Base-by-base conservation (phyloP, 306 rosid species). In the Rosa chinensis region DNA sequence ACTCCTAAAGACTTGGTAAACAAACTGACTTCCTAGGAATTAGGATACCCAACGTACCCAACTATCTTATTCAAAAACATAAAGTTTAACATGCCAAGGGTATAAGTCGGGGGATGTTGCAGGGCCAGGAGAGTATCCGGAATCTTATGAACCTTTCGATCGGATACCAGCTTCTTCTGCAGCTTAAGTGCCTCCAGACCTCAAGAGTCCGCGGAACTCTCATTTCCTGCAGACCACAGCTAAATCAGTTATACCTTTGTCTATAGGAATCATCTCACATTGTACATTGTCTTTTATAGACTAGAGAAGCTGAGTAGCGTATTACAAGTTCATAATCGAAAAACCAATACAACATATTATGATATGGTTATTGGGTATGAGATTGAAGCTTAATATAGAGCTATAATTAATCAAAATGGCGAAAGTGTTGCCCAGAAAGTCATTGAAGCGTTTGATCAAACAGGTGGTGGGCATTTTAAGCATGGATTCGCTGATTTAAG, bases 81-180 rank as follows among this genome's bases (percentile, higher is more conserved):
- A n/a, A n/a, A n/a, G n/a, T n/a, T n/a, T n/a, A n/a, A n/a, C n/a
- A n/a, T 90, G 58, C 99, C 99, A 43, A 92, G 94, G 2, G 99
- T 90, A 64, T 95, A 92, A 20, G 97, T 91, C 48, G 96, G 96
- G 6, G 93, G 96, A 79, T 92, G 98, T 80, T 91, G 97, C 87
- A 93, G 71, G 44, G 92, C 88, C 81, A 93, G 70, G 66, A 91
- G 89, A 47, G 90, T 89, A 61, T 93, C 95, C 59, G 87, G 79
- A 74, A 76, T 91, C 75, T 75, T 85, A 72, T 80, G 74, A 81
- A 84, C 74, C 86, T 93, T 91, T 78, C 95, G 85, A n/a, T 89
- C 92, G 43, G 88, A 76, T 20, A 80, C 90, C 37, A 91, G 89
- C 59, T 87, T 91, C 59, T 93, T 92, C 79, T 93, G 97, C 77